Evolutionary conservation across 2,329 filamentous ascomycete genomes (phyloP).

Genomic region (Colletotrichum sublineola): DNA sequence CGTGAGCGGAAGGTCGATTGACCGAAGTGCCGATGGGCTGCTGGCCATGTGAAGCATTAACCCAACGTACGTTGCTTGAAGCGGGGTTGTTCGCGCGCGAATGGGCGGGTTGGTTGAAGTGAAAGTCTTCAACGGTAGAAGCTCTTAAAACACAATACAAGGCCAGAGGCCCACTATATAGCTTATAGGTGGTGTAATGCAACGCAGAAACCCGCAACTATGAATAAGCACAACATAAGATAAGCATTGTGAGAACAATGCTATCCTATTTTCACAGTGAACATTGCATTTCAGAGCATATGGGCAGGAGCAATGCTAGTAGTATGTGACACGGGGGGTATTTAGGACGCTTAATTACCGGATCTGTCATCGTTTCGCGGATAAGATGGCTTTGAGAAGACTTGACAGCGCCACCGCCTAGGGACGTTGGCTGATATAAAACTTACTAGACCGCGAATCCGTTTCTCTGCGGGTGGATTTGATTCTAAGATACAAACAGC

Average conservation of each 20-base stretch:
- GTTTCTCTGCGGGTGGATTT: neutral
- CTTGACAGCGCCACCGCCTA: neutral
- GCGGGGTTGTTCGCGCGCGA: too few species aligned
- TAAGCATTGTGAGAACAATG: neutral
- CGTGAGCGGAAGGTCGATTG: too few species aligned
- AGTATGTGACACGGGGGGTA: accelerated
- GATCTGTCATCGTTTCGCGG: too few species aligned
- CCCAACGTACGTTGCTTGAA: too few species aligned
- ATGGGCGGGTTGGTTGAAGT: too few species aligned
- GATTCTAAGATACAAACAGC: neutral
- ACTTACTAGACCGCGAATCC: neutral
- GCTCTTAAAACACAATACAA: too few species aligned
- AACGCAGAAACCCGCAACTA: neutral
- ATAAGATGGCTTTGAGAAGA: neutral
- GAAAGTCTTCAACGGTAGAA: too few species aligned
- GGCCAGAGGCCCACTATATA: too few species aligned
- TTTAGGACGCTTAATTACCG: neutral
- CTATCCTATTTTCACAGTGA: neutral
- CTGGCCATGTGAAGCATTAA: too few species aligned
- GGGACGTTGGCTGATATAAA: neutral
- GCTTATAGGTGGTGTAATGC: too few species aligned
- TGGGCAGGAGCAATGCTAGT: accelerated
- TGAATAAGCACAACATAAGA: neutral
- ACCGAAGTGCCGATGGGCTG: too few species aligned
- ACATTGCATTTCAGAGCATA: neutral